Conservation (phyloP, 306 rosid species). For the Cucumis cinereus region DNA sequence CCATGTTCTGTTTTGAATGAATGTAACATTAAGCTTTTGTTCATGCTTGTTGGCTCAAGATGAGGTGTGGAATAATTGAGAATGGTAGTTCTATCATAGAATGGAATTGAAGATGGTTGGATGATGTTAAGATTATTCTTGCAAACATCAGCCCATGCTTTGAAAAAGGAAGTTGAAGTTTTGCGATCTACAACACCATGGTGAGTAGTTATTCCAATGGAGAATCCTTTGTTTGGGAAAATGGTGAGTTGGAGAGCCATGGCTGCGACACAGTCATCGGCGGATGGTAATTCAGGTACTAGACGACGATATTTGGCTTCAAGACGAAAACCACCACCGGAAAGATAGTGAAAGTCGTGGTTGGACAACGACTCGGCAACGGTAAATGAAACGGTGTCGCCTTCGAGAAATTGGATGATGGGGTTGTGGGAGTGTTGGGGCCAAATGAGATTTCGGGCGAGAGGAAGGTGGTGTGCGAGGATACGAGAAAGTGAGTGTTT, state of each 20-base stretch:
- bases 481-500: background rate
- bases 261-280: background rate
- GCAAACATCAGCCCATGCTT: slow-evolving; percentile 47
- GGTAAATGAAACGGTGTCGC: slow-evolving; percentile 10
- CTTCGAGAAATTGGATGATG: slow-evolving; percentile 5
- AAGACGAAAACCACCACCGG: background rate
- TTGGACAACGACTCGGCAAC: slow-evolving; percentile 10
- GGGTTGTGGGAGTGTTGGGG: slow-evolving; percentile 22
- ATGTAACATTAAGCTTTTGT: background rate
- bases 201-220: slow-evolving; percentile 19
- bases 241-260: slow-evolving; percentile 19
- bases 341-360: slow-evolving; percentile 7
- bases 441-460: background rate
- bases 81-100: slow-evolving; percentile 25
- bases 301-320: background rate
- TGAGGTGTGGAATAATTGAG: background rate
- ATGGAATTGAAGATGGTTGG: slow-evolving; percentile 11
- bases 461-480: background rate
- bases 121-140: background rate
- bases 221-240: slow-evolving; percentile 16
- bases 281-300: background rate
- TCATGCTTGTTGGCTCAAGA: background rate
- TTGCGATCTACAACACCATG: slow-evolving; percentile 17
- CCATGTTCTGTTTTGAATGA: background rate
- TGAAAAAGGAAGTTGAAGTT: slow-evolving; percentile 20